phyloP scores from a whole-genome alignment of 169 alveolate genomes.

The Nephromyces sp. region DNA sequence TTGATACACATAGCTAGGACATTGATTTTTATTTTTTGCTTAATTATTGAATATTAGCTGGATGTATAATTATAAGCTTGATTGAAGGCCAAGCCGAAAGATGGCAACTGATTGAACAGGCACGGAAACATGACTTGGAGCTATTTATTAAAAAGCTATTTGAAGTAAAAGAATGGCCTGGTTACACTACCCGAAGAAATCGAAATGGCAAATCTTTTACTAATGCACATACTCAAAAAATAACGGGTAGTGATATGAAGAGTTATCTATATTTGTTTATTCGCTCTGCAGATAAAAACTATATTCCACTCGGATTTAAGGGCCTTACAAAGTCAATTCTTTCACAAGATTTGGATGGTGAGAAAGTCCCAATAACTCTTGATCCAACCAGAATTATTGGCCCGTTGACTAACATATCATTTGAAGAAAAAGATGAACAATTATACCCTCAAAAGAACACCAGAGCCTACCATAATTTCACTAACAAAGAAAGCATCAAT shows the following conservation, averaged over 20 bases:
- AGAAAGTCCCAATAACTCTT: too few species aligned
- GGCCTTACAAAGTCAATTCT: too few species aligned
- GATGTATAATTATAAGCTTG: background rate
- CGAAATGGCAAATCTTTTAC: background rate
- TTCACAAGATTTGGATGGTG: background rate
- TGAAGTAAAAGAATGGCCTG: background rate
- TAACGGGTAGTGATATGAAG: background rate
- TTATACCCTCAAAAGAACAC: too few species aligned
- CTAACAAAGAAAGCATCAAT: background rate
- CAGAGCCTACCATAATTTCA: too few species aligned
- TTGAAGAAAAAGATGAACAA: too few species aligned
- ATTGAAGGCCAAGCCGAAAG: background rate
- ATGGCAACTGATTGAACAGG: background rate
- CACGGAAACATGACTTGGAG: background rate
- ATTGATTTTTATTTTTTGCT: background rate
- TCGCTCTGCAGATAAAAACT: background rate
- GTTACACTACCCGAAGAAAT: background rate
- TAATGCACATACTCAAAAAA: background rate
- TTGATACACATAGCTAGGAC: too few species aligned
- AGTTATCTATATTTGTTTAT: background rate
- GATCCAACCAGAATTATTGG: too few species aligned
- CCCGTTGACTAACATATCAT: background rate
- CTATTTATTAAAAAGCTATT: background rate
- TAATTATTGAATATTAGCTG: background rate
- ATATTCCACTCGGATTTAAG: background rate